A percentile compares a stretch with the other conserved stretches of the same genome.
Evolutionary conservation across 805 yeast species (phyloP).

Genomic region (Diddensiella transvaalensis): DNA sequence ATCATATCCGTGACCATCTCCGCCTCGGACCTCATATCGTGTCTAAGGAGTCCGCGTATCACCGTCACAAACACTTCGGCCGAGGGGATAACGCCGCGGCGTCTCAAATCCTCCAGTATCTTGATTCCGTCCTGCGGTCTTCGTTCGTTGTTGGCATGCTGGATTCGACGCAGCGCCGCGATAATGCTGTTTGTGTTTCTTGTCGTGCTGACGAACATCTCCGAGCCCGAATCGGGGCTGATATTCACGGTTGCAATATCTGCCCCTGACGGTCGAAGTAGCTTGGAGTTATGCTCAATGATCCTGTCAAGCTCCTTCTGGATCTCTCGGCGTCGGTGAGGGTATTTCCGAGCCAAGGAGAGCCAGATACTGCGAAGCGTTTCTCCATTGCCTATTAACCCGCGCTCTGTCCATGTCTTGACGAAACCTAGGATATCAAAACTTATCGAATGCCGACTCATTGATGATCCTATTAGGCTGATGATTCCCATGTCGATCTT

Average conservation of each 20-base stretch:
- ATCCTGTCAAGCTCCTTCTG: neutral
- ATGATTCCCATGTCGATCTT: neutral
- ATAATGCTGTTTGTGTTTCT: slow-evolving; percentile 1
- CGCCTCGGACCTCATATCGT: neutral
- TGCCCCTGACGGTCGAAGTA: neutral
- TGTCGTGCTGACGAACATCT: neutral
- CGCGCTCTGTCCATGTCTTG: neutral
- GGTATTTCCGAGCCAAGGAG: slow-evolving; percentile 1
- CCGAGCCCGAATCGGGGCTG: neutral
- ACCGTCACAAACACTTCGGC: slow-evolving; percentile 12
- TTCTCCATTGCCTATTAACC: slow-evolving; percentile 1
- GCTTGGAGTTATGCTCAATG: neutral
- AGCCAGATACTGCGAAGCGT: slow-evolving; percentile 1
- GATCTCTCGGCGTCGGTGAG: neutral
- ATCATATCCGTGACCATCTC: slow-evolving; percentile 13
- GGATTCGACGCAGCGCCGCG: slow-evolving; percentile 11
- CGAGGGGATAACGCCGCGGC: slow-evolving; percentile 16
- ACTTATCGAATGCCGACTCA: neutral
- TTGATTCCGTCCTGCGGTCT: slow-evolving; percentile 10
- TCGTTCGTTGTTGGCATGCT: slow-evolving; percentile 2
- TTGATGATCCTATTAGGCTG: neutral
- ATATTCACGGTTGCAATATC: neutral
- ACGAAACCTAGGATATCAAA: slow-evolving; percentile 3
- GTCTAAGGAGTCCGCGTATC: slow-evolving; percentile 13
- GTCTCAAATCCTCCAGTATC: slow-evolving; percentile 12